Base-by-base conservation (phyloP, 768 basidiomycete species). In the Rhizopogon salebrosus region DNA sequence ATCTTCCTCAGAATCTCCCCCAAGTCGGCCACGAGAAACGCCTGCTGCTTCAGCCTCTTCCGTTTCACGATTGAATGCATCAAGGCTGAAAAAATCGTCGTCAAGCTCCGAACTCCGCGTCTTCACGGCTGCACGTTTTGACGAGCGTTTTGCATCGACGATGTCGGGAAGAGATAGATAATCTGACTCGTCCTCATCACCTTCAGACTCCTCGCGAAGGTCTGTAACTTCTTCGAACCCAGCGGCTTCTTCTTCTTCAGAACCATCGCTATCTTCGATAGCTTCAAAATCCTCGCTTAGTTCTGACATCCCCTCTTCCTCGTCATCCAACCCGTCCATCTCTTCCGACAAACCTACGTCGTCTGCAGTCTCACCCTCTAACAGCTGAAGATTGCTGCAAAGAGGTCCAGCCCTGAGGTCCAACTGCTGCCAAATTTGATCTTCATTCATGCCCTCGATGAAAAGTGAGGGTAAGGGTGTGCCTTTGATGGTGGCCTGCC, bases 371-470 rank as follows among this genome's bases (percentile, higher is more conserved):
- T 75, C 75, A 24, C 78, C 83, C 51, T 84, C 82, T 18, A 92
- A 71, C 35, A 83, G 77, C 43, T 88, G 79, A 38, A 95, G 70
- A 46, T 87, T 78, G 38, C 80, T 78, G 55, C 86, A 88, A 22
- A 98, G 72, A 41, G 77, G 79, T 55, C 82, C 79, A 14, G 85
- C 75, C 40, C 91, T 75, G 50, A 99, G 73, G 63, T 98, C 95
- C 51, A 98, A 68, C 71, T 99, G 95, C 37, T 85, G 86, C 95
- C 95, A 99, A 24, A 98, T 74, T 66, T 95, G 94, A 52, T 91
- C 89, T 22, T 82, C 78, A 59, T 84, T 87, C 82, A 97, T 85
- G 16, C 79, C 85, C 20, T 92, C 82, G 11, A 85, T 74, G 54
- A 84, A 89, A 18, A 99, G 78, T 34, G 80, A 80, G 6, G 82